A percentile compares a stretch with the other conserved stretches of the same genome.
These are phyloP conservation scores for Ceratobasidium sp. DNA, from an alignment of 1,284 basidiomycete species.

Conservation along the genomic window DNA sequence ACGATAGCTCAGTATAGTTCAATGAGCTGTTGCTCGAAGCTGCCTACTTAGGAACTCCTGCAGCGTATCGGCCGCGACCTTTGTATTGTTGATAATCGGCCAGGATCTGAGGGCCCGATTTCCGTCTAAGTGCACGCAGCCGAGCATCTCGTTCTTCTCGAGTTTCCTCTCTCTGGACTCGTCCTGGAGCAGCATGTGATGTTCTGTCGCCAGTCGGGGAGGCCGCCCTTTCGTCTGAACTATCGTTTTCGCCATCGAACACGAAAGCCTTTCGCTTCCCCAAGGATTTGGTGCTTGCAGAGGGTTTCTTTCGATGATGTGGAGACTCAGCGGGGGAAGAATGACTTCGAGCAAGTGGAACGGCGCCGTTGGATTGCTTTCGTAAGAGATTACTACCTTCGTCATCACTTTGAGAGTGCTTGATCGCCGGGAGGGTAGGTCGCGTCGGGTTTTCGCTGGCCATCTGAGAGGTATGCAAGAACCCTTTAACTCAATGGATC, in stretches of 20 bases:
- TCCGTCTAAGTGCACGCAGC: slow-evolving; percentile 25
- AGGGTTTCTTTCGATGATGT: slow-evolving; percentile 2
- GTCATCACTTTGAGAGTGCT: slow-evolving; percentile 26
- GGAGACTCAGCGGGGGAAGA: slow-evolving; percentile 36
- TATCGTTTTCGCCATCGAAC: slow-evolving; percentile 15
- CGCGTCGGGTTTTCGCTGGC: background rate
- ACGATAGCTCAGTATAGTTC: background rate
- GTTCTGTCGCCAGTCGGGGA: background rate
- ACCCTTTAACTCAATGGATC: background rate
- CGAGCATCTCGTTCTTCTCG: slow-evolving; percentile 23
- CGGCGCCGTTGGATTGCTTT: background rate
- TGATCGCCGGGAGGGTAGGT: background rate
- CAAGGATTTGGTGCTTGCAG: slow-evolving; percentile 4
- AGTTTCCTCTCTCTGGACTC: background rate
- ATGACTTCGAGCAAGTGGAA: slow-evolving; percentile 26
- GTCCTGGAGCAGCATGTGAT: background rate
- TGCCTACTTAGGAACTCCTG: background rate
- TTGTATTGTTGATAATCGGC: slow-evolving; percentile 60
- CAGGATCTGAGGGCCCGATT: slow-evolving; percentile 42
- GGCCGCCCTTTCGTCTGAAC: background rate
- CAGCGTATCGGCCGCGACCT: slow-evolving; percentile 59
- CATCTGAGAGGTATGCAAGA: background rate
- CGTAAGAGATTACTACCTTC: slow-evolving; percentile 2
- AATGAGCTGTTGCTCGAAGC: background rate
- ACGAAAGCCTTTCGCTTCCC: slow-evolving; percentile 22